Conservation (phyloP, 371 early-diverging fungal species). For the Mucor lusitanicus region DNA sequence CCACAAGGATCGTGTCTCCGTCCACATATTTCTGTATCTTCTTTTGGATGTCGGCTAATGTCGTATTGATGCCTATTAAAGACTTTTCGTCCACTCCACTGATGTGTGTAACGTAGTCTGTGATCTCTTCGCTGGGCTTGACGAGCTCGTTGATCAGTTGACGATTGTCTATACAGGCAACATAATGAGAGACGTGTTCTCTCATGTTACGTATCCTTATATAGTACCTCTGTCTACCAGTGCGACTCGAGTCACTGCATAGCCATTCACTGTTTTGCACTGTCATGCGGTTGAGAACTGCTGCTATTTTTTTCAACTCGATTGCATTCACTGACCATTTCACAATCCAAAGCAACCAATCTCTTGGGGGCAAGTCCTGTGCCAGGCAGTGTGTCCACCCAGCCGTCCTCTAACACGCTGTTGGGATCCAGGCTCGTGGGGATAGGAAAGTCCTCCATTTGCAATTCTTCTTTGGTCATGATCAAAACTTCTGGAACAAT, state of each 20-base stretch:
- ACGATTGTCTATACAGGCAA: slow-evolving; percentile 23
- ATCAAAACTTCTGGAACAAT: slow-evolving; percentile 29
- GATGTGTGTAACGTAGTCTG: slow-evolving; percentile 67
- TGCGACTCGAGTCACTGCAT: slow-evolving; percentile 68
- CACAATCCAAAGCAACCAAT: slow-evolving; percentile 75
- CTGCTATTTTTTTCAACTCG: not conserved
- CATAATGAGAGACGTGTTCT: slow-evolving; percentile 2
- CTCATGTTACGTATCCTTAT: slow-evolving; percentile 15
- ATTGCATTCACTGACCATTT: slow-evolving; percentile 59
- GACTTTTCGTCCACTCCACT: slow-evolving; percentile 66
- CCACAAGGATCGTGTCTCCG: slow-evolving; percentile 64
- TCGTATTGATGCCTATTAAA: slow-evolving; percentile 49
- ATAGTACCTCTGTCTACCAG: slow-evolving; percentile 50
- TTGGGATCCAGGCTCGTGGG: slow-evolving; percentile 33
- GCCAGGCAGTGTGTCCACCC: slow-evolving; percentile 43
- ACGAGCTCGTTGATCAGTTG: slow-evolving; percentile 67
- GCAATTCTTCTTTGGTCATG: slow-evolving; percentile 39
- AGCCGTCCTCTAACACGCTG: slow-evolving; percentile 32
- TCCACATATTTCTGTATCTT: slow-evolving; percentile 42
- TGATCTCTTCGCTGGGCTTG: slow-evolving; percentile 61
- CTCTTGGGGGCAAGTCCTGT: slow-evolving; percentile 31
- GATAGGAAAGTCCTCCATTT: slow-evolving; percentile 50
- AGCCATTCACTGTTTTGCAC: slow-evolving; percentile 66
- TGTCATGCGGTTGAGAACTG: slow-evolving; percentile 10
- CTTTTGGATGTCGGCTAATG: slow-evolving; percentile 55